Conservation (phyloP, 495 filamentous ascomycete species). For the Penicillium taxi region DNA sequence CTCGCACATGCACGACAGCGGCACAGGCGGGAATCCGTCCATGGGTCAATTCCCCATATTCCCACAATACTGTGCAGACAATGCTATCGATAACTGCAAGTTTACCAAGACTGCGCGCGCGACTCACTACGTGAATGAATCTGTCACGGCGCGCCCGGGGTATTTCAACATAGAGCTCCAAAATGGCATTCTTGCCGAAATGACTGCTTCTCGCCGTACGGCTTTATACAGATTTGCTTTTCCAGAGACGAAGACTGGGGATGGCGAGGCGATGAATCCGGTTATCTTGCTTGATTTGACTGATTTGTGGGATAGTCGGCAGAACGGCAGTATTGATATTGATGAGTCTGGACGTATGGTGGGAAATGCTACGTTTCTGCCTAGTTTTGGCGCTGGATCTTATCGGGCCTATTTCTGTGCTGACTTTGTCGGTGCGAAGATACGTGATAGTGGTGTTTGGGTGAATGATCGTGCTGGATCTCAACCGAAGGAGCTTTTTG, state of each 20-base stretch:
- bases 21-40: constrained; percentile 59
- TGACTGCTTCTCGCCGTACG: constrained; percentile 58
- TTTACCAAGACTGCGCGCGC: constrained; percentile 47
- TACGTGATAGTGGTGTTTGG: constrained; percentile 60
- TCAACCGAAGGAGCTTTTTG: constrained; percentile 48
- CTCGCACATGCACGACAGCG: constrained; percentile 60
- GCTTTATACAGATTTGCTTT: constrained; percentile 67
- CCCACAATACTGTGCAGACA: constrained; percentile 53
- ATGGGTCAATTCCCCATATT: constrained; percentile 67
- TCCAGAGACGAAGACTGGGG: constrained; percentile 34
- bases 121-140: constrained; percentile 38
- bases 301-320: constrained; percentile 56
- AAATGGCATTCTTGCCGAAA: constrained; percentile 53
- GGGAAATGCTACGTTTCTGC: constrained; percentile 56
- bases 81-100: constrained; percentile 53
- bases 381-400: constrained; percentile 60
- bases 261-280: constrained; percentile 38
- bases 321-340: constrained; percentile 52
- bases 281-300: constrained; percentile 59
- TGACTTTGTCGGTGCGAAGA: constrained; percentile 53
- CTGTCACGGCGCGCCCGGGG: constrained; percentile 55
- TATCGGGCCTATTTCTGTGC: constrained; percentile 62
- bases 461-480: constrained; percentile 52
- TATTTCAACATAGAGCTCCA: constrained; percentile 57
- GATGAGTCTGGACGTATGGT: constrained; percentile 55